Evolutionary conservation across 108 stramenopile species (phyloP).

Genomic region (Epithemia pelagica): DNA sequence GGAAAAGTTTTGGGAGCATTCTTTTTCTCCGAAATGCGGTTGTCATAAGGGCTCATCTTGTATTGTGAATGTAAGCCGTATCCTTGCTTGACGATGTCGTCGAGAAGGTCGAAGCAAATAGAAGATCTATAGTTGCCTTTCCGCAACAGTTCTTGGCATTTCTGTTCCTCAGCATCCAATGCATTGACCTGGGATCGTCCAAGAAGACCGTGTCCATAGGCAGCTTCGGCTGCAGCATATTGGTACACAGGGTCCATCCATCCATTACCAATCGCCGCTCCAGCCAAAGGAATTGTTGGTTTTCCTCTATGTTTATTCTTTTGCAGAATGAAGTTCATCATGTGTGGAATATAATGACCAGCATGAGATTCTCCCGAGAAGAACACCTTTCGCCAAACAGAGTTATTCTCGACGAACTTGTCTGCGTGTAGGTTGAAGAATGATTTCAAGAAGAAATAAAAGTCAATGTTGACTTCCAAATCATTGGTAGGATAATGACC

Average conservation of each 20-base stretch:
- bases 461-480: conserved; percentile 77
- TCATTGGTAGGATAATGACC: conserved; percentile 78
- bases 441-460: conserved; percentile 85
- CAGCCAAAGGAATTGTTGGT: conserved; percentile 43
- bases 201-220: conserved; percentile 83
- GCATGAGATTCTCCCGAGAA: conserved; percentile 95
- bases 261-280: conserved; percentile 88
- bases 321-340: conserved; percentile 86
- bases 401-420: conserved; percentile 41
- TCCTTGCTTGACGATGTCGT: conserved; percentile 56
- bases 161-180: conserved; percentile 54
- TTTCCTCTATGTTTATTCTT: conserved; percentile 27
- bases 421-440: conserved; percentile 60
- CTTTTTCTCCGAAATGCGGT: conserved; percentile 36
- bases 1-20: conserved; percentile 58
- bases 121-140: conserved; percentile 32
- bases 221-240: conserved; percentile 84
- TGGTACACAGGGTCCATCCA: conserved; percentile 88
- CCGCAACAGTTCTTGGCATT: conserved; percentile 56
- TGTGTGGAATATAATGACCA: conserved; percentile 92
- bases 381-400: conserved; percentile 57
- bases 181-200: conserved; percentile 57
- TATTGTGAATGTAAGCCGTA: conserved; percentile 33
- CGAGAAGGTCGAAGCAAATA: conserved; percentile 77
- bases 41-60: conserved; percentile 72